Evolutionary conservation across 805 yeast genomes (phyloP), one percentile per base, ranked within the genome.

Genomic region (Blastobotrys mokoenaii): DNA sequence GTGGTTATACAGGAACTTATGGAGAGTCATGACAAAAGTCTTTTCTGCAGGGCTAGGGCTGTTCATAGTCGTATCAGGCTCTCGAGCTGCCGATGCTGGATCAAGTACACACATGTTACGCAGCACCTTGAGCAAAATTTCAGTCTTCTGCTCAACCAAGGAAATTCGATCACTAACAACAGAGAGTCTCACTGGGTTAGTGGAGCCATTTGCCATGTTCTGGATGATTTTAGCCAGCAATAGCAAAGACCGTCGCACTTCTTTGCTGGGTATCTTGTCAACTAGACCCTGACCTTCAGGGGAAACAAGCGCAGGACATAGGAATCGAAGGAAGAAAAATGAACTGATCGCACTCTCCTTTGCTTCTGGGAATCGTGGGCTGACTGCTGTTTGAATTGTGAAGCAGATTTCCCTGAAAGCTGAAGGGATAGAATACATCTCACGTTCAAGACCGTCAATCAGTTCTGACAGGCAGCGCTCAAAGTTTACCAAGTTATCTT

Each of bases 291-390:
- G 69, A 7, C 73, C 67, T 46, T 84, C 93, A 0, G 95, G 95
- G 36, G 85, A 77, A 3, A 86, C 85, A 51, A 87, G 74, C 0
- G 89, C 90, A 4, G 96, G 96, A 58, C 94, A 82, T 42, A 80
- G 69, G 48, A 80, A 75, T 46, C 90, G 66, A 51, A 87, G 67
- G 56, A 87, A 85, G 36, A 87, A 64, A 57, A 83, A 87, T 0
- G 94, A 83, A 0, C 95, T 90, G n/a, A 84, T 82, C 1, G 94
- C 87, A 34, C 79, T 70, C 33, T 74, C 69, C 38, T 76, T 79
- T 0, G 79, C 76, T 34, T 77, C 80, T 0, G 80, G 82, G 51
- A 82, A 81, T 49, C 73, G 75, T 2, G 56, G 59, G 16, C 69
- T 64, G 1, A 84, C 85, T 8, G 82, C 71, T 3, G 64, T 62